Evolutionary conservation across 805 yeast species (phyloP).

Genomic region (Hanseniaspora occidentalis): DNA sequence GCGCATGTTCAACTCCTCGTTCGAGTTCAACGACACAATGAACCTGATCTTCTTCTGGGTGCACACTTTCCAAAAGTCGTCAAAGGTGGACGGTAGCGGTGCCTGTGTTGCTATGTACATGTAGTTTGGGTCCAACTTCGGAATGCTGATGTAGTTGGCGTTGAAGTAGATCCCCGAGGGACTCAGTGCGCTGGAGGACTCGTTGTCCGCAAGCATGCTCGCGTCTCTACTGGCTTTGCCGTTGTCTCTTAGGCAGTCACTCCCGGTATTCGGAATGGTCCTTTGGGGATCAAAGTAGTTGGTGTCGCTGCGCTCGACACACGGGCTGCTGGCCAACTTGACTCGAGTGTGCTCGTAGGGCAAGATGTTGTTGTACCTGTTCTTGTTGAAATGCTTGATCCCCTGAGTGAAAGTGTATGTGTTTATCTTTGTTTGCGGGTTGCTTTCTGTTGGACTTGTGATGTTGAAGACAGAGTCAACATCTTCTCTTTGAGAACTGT

Average conservation of each 20-base stretch:
- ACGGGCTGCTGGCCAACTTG: slow-evolving; percentile 25
- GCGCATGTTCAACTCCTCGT: slow-evolving; percentile 57
- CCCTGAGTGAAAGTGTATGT: slow-evolving; percentile 46
- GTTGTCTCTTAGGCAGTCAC: no score
- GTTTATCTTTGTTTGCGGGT: slow-evolving; percentile 18
- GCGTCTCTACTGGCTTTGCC: no score
- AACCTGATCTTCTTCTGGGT: slow-evolving; percentile 52
- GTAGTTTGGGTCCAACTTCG: slow-evolving; percentile 27
- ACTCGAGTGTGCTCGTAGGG: slow-evolving; percentile 83
- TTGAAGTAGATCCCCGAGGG: slow-evolving; percentile 50
- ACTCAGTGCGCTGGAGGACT: no score
- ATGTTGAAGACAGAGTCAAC: no score
- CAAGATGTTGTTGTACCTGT: slow-evolving; percentile 75
- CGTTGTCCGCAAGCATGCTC: no score
- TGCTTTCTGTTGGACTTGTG: slow-evolving; percentile 3
- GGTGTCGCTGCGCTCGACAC: not conserved
- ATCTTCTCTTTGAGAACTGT: not conserved
- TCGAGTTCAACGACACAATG: slow-evolving; percentile 64
- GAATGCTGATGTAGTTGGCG: slow-evolving; percentile 57
- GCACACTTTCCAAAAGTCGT: slow-evolving; percentile 84
- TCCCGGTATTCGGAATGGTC: no score
- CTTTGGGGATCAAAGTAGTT: not conserved
- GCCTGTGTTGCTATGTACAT: slow-evolving; percentile 83
- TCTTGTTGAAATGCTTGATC: slow-evolving; percentile 64
- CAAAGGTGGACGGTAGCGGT: slow-evolving; percentile 63